Base-by-base conservation (phyloP, 352 stramenopile species). In the Globisporangium orthogonon region DNA sequence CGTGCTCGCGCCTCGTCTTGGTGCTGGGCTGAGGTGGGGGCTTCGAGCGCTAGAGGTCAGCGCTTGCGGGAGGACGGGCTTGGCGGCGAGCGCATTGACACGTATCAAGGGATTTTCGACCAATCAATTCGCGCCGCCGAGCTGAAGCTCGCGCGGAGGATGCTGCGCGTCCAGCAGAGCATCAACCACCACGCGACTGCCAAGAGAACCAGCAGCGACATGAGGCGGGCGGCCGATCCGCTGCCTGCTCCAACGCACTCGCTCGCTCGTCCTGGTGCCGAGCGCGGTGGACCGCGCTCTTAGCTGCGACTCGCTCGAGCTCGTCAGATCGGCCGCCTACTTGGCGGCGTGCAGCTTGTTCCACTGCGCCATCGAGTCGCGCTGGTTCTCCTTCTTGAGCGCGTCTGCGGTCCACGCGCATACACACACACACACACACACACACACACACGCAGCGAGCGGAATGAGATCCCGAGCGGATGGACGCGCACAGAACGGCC, bases 351-450 rank as follows among this genome's bases (percentile, higher is more conserved):
- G 84, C 17, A 91, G 57, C 40, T 89, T 89, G 64, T 89, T 91
- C 81, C 81, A 91, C 50, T 91, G 81, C 29, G 65, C 74, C 52
- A 76, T 70, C 14, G 74, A 76, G 62, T 88, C 81, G 50, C 77
- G 74, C 58, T 89, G 86, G 66, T 82, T 87, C 48, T 88, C 81
- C 58, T 89, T 91, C 56, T 88, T 89, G 63, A 91, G 83, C 5
- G 81, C 81, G 63, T 91, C 81, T 91, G 29, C 35, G 28, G 14
- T 33, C n/a, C 3, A 23, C 4, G 0, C 5, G 14, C 7, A 40
- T 40, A 10, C 6, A 10, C 3, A 13, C 35, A 40, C 33, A 35
- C 17, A 48, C 3, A 18, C n/a, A 37, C 10, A 29, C 28, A 43
- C 7, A 43, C 15, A 23, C 28, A 39, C 40, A 33, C 10, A 49